These are phyloP conservation scores for Byssothecium circinans DNA, from an alignment of 2,329 filamentous ascomycete genomes.

Conservation along the genomic window DNA sequence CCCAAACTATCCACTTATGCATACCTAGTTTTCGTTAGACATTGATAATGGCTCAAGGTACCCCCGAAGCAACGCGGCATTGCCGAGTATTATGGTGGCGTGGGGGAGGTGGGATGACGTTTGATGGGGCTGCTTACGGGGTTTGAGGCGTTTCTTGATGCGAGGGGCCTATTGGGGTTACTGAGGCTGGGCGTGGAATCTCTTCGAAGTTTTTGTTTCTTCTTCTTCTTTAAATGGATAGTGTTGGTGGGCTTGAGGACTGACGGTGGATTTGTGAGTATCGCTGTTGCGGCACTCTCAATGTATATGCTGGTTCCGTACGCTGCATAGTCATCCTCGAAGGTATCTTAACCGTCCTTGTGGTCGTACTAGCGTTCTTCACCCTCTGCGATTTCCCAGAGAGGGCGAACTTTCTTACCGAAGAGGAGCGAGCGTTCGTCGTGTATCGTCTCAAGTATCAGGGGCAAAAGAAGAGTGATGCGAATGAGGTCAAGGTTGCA, in stretches of 20 bases:
- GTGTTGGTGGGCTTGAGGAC: slow-evolving; percentile 46
- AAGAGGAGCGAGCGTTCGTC: slow-evolving; percentile 58
- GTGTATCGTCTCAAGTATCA: slow-evolving; percentile 60
- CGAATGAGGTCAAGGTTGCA: slow-evolving; percentile 66
- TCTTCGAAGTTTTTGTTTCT: slow-evolving; percentile 63
- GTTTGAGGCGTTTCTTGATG: slow-evolving; percentile 49
- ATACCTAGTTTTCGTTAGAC: too few species aligned
- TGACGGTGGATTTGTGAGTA: slow-evolving; percentile 22
- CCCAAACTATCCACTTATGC: too few species aligned
- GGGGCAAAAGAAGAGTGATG: slow-evolving; percentile 52
- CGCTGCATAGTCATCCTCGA: slow-evolving; percentile 38
- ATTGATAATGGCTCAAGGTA: too few species aligned
- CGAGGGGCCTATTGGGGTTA: slow-evolving; percentile 51
- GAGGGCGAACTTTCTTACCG: slow-evolving; percentile 60
- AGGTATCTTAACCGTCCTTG: slow-evolving; percentile 39
- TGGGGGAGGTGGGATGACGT: slow-evolving; percentile 55
- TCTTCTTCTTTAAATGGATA: slow-evolving; percentile 63
- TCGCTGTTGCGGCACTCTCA: too few species aligned
- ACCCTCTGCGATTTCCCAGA: slow-evolving; percentile 66
- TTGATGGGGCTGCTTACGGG: slow-evolving; percentile 53
- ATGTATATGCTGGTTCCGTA: too few species aligned
- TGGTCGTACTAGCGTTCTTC: slow-evolving; percentile 45
- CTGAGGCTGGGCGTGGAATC: slow-evolving; percentile 46
- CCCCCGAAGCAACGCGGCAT: too few species aligned
- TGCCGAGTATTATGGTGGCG: slow-evolving; percentile 52